Percentiles rank a stretch among this genome's conserved stretches.
These are phyloP conservation scores for Cutaneotrichosporon dermatis DNA, from an alignment of 1,284 basidiomycete species.

Conservation along the genomic window DNA sequence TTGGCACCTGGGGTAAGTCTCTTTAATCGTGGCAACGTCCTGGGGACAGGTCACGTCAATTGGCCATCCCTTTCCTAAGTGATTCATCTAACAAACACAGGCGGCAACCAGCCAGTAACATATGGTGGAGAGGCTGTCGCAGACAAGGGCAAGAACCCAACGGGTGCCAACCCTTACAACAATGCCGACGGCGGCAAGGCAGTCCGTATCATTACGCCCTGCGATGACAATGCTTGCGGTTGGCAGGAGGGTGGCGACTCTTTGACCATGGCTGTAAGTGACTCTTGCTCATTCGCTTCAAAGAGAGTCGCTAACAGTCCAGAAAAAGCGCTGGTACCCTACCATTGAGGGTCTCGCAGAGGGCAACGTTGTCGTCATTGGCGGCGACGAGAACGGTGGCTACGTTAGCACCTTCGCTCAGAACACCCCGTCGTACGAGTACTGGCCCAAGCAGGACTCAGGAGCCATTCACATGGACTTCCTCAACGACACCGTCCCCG, in stretches of 20 bases:
- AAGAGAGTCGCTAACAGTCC: conserved; percentile 31
- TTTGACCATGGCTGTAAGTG: conserved; percentile 58
- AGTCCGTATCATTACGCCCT: conserved; percentile 64
- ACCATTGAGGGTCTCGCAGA: conserved; percentile 54
- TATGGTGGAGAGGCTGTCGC: conserved; percentile 56
- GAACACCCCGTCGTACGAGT: conserved; percentile 71
- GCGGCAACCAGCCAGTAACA: conserved; percentile 67
- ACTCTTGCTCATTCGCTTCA: too few species aligned
- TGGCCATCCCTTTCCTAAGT: too few species aligned
- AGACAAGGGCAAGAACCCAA: conserved; percentile 39
- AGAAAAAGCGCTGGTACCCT: conserved; percentile 71
- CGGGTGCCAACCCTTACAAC: conserved; percentile 50
- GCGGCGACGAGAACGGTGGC: conserved; percentile 51
- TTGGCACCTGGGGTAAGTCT: conserved; percentile 3
- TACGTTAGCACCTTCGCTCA: conserved; percentile 65
- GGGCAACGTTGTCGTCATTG: conserved; percentile 53
- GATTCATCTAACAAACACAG: not conserved
- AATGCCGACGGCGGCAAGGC: conserved; percentile 63
- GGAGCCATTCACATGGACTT: conserved; percentile 65
- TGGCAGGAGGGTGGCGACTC: conserved; percentile 53
- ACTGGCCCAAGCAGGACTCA: conserved; percentile 63
- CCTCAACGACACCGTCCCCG: conserved; percentile 77
- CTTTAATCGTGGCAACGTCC: too few species aligned
- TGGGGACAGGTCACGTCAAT: too few species aligned
- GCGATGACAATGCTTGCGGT: conserved; percentile 59